Evolutionary conservation across 495 filamentous ascomycete genomes (phyloP), one percentile per base, ranked within the genome.

Genomic region (Cenococcum geophilum): DNA sequence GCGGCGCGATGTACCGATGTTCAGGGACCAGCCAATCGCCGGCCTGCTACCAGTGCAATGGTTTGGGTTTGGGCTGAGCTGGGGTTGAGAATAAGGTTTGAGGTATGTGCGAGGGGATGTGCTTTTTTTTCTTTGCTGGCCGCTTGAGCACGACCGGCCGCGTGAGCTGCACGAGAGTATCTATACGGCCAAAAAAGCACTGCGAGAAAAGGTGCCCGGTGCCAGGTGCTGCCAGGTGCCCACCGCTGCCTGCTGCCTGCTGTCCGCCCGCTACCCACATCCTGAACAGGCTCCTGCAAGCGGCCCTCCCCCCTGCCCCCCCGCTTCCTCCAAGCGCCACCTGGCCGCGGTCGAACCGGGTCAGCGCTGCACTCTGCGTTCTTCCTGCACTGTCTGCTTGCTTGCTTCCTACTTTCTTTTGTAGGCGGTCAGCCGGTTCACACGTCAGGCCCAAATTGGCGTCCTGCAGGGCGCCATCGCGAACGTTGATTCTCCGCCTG

Each of bases 31-130:
- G 12, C 48, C 48, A 40, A 40, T 40, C 8, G 14, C 36, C 36
- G 14, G 6, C 8, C 53, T 36, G 55, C 57, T 56, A 52, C 64
- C 60, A 52, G 51, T 21, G 43, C 59, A 14, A 20, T 66, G 64
- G 64, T 58, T 59, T 66, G 48, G 64, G 59, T 48, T 59, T 52
- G 42, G 34, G 59, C n/a, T 53, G 18, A 16, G 48, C 63, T 61
- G 53, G 54, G 64, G 59, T 66, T 56, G 59, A 51, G 57, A 63
- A 60, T 67, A 67, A 62, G 55, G 64, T 67, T 67, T 66, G 54
- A 6, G 36, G 36, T n/a, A n/a, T n/a, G n/a, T n/a, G n/a, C n/a
- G n/a, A n/a, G n/a, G n/a, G n/a, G n/a, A 40, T 40, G 36, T 40
- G 36, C 36, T 40, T 40, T 40, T 40, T 14, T 40, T 40, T 40